Base-by-base conservation (phyloP, 768 basidiomycete species). In the Panellus pusillus region DNA sequence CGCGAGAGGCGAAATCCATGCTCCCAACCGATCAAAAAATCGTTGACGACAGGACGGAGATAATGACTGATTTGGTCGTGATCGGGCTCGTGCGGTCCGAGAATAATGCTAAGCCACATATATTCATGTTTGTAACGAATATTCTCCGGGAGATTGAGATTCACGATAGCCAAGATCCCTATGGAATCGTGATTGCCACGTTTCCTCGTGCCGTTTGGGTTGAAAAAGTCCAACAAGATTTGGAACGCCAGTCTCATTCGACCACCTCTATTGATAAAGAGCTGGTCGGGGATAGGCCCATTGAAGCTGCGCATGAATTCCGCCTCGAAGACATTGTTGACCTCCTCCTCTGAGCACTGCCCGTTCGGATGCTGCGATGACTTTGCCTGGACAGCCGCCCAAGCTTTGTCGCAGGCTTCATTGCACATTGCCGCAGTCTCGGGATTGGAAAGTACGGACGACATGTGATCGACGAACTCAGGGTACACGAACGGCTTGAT, bases 181-280 rank as follows among this genome's bases (percentile, higher is more conserved):
- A 58, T 51, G 17, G 66, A 70, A 3, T 58, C 61, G 20, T 41
- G 55, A 9, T 55, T 55, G 11, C 65, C 63, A 17, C 41, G 42
- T n/a, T 61, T 57, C 17, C 11, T 49, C 35, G 60, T 63, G 17
- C 63, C 65, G 37, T 70, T 41, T 1, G 64, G 47, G 40, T 70
- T 67, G 57, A 73, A 70, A 38, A 67, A 67, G 44, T 71, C 64
- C 12, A 69, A 13, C 18, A 68, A 60, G 0, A 70, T 47, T 4
- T 54, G 57, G 41, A 66, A 69, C 5, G 61, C 55, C 13, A 62
- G 46, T 31, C 63, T 41, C 24, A 66, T 57, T 29, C 58, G 49
- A 48, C 54, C 51, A 12, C 50, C 55, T 41, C 63, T 49, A 27
- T 61, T 53, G 44, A 66, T 55, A 50, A 65, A 65, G 17, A 65